Conservation (phyloP, 805 yeast genomes). For the Ogataea corticis region DNA sequence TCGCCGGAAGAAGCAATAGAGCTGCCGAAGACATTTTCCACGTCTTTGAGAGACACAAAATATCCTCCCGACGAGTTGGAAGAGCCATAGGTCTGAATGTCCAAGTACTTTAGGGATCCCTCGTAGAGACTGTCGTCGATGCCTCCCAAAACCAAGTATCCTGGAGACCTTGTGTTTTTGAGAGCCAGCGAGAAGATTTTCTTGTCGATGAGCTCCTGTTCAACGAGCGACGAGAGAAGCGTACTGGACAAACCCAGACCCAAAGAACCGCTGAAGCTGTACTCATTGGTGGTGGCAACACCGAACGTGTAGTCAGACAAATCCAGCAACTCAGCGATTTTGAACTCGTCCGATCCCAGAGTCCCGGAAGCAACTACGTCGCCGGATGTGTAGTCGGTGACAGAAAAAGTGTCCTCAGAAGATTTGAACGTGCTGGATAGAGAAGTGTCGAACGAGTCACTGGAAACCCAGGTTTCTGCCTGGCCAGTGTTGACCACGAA, state of each 20-base stretch:
- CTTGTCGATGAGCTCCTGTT: slow-evolving; percentile 30
- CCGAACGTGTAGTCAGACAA: slow-evolving; percentile 22
- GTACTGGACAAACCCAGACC: slow-evolving; percentile 22
- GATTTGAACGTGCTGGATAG: slow-evolving; percentile 14
- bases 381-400: slow-evolving; percentile 13
- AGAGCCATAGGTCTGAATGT: slow-evolving; percentile 11
- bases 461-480: slow-evolving; percentile 32
- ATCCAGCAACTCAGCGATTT: slow-evolving; percentile 11
- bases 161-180: slow-evolving; percentile 25
- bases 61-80: slow-evolving; percentile 18
- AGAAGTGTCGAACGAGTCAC: slow-evolving; percentile 10
- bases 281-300: slow-evolving; percentile 18
- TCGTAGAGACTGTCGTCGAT: slow-evolving; percentile 31
- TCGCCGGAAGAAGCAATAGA: slow-evolving; percentile 8
- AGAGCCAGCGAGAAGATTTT: slow-evolving; percentile 32
- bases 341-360: slow-evolving; percentile 21
- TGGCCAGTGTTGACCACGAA: slow-evolving; percentile 35
- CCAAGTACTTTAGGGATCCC: slow-evolving; percentile 24
- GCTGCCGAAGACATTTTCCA: slow-evolving; percentile 15
- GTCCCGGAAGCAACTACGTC: slow-evolving; percentile 19
- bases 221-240: slow-evolving; percentile 5
- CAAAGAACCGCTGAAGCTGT: slow-evolving; percentile 17
- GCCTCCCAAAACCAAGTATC: slow-evolving; percentile 35
- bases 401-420: slow-evolving; percentile 11
- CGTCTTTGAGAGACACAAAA: slow-evolving; percentile 15